Percentiles rank a stretch among this genome's conserved stretches.
Conservation (phyloP, 345 rosid species). For the Microcos paniculata region DNA sequence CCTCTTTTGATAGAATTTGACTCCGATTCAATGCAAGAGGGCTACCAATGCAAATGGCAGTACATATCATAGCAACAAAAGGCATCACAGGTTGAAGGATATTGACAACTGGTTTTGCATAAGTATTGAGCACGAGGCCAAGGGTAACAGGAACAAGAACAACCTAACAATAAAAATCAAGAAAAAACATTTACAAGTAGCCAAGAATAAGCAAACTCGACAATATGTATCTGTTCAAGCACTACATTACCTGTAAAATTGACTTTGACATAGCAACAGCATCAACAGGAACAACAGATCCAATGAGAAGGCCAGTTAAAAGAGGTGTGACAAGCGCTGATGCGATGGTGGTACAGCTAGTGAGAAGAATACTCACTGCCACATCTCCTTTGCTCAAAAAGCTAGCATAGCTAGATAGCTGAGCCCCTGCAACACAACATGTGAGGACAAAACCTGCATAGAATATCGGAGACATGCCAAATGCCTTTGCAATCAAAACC, state of each 20-base stretch:
- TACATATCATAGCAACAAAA: slow-evolving; percentile 88
- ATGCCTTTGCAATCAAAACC: slow-evolving; percentile 70
- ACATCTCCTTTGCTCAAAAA: slow-evolving; percentile 86
- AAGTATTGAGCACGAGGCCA: slow-evolving; percentile 81
- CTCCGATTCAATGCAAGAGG: slow-evolving; percentile 81
- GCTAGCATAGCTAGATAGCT: slow-evolving; percentile 81
- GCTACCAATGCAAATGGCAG: slow-evolving; percentile 89
- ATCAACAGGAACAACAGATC: slow-evolving; percentile 92
- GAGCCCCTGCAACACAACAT: slow-evolving; percentile 94
- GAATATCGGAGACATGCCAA: slow-evolving; percentile 68
- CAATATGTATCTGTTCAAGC: background rate
- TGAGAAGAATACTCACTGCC: slow-evolving; percentile 89
- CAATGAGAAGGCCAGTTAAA: slow-evolving; percentile 72
- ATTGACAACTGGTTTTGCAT: slow-evolving; percentile 75
- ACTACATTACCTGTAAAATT: slow-evolving; percentile 69
- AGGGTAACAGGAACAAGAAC: slow-evolving; percentile 84
- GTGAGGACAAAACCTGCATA: slow-evolving; percentile 86
- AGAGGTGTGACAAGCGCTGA: slow-evolving; percentile 72
- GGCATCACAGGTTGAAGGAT: slow-evolving; percentile 85
- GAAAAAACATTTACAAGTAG: background rate
- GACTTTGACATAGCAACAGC: slow-evolving; percentile 96
- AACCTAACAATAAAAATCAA: slow-evolving; percentile 47
- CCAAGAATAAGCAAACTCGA: background rate
- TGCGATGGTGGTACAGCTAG: slow-evolving; percentile 77
- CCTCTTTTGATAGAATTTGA: slow-evolving; percentile 72